phyloP scores from a whole-genome alignment of 2,329 filamentous ascomycete species.

The Sordariomycetes sp. region DNA sequence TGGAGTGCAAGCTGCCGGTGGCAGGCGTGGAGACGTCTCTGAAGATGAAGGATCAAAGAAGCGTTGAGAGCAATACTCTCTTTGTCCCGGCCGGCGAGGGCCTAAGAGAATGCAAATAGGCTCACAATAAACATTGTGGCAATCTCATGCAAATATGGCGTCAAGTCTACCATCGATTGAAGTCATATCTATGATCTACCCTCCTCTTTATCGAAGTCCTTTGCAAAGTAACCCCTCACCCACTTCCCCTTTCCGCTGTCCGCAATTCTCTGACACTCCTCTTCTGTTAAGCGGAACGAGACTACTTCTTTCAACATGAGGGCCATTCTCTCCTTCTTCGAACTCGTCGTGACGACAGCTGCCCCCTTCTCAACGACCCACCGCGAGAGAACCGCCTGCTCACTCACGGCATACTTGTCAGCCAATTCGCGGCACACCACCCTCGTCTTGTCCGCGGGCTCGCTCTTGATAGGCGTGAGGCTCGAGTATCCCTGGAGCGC shows the following conservation, averaged over 20 bases:
- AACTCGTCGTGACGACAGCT: constrained; percentile 50
- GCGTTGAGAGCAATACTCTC: too few relatives aligned
- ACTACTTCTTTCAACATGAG: not conserved
- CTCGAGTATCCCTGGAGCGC: constrained; percentile 46
- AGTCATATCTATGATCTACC: not conserved
- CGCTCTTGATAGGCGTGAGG: constrained; percentile 39
- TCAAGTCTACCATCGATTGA: too few relatives aligned
- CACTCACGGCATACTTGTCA: constrained; percentile 47
- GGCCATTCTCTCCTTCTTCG: constrained; percentile 37
- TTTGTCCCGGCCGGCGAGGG: too few relatives aligned
- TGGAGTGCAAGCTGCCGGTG: constrained; percentile 21
- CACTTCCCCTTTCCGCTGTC: not conserved
- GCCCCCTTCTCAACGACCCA: constrained; percentile 53
- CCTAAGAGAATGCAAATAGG: too few relatives aligned
- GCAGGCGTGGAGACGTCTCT: constrained; percentile 18
- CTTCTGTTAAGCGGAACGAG: not conserved
- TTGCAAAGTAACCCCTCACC: not conserved
- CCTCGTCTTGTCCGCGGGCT: constrained; percentile 44
- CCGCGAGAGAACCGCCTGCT: constrained; percentile 46
- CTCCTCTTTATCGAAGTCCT: not conserved
- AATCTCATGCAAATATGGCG: too few relatives aligned
- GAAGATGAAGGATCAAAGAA: constrained; percentile 22
- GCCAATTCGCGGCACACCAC: constrained; percentile 39
- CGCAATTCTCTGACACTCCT: not conserved
- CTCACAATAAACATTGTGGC: too few relatives aligned